These are phyloP conservation scores for Auriscalpium orientale DNA, from an alignment of 768 basidiomycete species.

Conservation along the genomic window DNA sequence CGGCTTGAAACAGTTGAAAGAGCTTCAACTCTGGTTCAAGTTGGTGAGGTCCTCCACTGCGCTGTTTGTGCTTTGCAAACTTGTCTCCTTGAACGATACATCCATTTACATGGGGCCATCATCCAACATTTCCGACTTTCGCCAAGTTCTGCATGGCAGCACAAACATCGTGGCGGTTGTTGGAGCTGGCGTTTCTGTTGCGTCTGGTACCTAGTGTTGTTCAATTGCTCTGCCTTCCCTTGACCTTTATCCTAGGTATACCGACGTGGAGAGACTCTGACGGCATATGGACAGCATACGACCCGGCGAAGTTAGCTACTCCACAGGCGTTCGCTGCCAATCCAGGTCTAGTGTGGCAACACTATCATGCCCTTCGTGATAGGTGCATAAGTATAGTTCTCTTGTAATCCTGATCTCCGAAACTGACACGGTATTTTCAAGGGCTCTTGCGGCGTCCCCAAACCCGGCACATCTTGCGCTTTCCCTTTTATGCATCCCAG, in stretches of 20 bases:
- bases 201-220: slow-evolving; percentile 36
- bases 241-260: slow-evolving; percentile 16
- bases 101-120: neutral
- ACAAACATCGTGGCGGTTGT: slow-evolving; percentile 34
- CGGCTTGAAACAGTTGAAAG: too few relatives aligned
- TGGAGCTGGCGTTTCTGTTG: slow-evolving; percentile 58
- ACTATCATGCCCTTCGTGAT: slow-evolving; percentile 10
- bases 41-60: too few relatives aligned
- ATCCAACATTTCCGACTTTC: slow-evolving; percentile 5
- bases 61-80: too few relatives aligned
- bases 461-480: slow-evolving; percentile 52
- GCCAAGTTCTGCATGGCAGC: slow-evolving; percentile 1
- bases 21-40: too few relatives aligned
- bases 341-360: slow-evolving; percentile 8
- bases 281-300: slow-evolving; percentile 7
- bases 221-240: neutral
- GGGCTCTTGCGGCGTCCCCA: slow-evolving; percentile 28
- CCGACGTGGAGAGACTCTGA: slow-evolving; percentile 16
- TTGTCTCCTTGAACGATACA: too few relatives aligned
- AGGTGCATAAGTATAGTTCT: neutral
- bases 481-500: slow-evolving; percentile 36
- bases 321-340: slow-evolving; percentile 3
- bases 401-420: neutral
- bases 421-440: neutral
- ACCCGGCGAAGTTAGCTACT: slow-evolving; percentile 3